Evolutionary conservation across 31 red algal species (phyloP).

Genomic region (Odonthalia washingtoniensis): DNA sequence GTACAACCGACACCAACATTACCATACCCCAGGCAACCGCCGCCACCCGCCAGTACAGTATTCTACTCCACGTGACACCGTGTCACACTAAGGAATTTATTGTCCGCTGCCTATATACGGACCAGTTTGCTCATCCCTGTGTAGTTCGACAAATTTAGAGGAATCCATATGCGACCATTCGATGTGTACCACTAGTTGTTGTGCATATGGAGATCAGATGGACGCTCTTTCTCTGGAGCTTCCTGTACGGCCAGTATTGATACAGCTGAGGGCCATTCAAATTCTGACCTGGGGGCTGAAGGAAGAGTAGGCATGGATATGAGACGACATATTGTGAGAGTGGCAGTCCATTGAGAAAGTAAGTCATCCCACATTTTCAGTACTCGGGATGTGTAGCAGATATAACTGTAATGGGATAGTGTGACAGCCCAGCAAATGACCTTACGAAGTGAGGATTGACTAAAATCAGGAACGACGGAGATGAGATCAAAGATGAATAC

Average conservation of each 20-base stretch:
- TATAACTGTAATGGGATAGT: not conserved
- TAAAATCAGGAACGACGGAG: not conserved
- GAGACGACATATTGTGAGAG: constrained; percentile 5
- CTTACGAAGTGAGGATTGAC: not conserved
- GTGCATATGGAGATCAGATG: not conserved
- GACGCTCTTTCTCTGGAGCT: not conserved
- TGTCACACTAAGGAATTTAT: too few species aligned
- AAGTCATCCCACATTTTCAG: constrained; percentile 1
- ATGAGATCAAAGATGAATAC: not conserved
- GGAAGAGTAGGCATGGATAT: not conserved
- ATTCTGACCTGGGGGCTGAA: not conserved
- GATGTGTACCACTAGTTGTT: not conserved
- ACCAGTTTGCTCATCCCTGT: too few species aligned
- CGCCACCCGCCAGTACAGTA: too few species aligned
- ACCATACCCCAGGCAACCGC: too few species aligned
- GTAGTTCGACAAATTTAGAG: too few species aligned
- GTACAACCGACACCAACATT: too few species aligned
- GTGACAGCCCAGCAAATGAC: constrained; percentile 1
- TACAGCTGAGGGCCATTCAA: constrained; percentile 14
- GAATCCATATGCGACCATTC: not conserved
- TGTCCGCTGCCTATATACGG: too few species aligned
- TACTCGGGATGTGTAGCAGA: constrained; percentile 4
- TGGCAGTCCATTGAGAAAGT: not conserved
- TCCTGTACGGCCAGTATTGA: not conserved
- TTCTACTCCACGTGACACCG: too few species aligned